These are phyloP conservation scores for Sanghuangporus weigelae DNA, from an alignment of 1,284 basidiomycete species.

Conservation along the genomic window DNA sequence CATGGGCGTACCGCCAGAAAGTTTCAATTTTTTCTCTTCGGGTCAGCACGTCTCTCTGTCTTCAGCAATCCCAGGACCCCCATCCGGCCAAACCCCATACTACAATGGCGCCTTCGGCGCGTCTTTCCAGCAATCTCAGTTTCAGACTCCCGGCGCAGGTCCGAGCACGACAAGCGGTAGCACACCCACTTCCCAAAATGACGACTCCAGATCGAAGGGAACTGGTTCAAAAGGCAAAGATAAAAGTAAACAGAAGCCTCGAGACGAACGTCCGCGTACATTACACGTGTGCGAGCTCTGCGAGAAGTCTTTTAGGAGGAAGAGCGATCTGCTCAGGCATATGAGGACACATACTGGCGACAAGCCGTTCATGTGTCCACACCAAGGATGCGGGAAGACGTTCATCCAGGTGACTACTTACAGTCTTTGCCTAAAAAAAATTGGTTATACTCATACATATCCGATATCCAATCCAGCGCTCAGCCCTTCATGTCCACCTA, in stretches of 20 bases:
- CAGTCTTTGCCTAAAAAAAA: neutral
- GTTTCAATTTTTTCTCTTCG: neutral
- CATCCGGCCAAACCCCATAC: neutral
- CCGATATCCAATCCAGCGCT: constrained; percentile 49
- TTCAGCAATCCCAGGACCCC: neutral
- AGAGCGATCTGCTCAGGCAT: constrained; percentile 73
- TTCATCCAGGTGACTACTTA: constrained; percentile 68
- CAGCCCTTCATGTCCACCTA: constrained; percentile 80
- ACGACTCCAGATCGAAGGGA: neutral
- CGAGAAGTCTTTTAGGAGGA: constrained; percentile 68
- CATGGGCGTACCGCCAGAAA: neutral
- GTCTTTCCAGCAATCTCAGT: neutral
- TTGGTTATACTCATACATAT: constrained; percentile 16
- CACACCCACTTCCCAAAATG: neutral
- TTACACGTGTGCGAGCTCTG: constrained; percentile 49
- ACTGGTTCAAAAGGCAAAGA: neutral
- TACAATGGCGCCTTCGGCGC: neutral
- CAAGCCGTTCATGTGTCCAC: constrained; percentile 70
- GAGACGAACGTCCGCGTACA: neutral
- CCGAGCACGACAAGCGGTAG: neutral
- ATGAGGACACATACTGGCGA: constrained; percentile 88
- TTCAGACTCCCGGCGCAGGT: neutral
- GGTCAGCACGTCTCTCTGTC: neutral
- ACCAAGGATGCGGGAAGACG: constrained; percentile 72
- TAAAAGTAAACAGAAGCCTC: neutral